These are phyloP conservation scores for Hamamelis virginiana DNA, from an alignment of 164 flowering plant genomes.

Conservation along the genomic window DNA sequence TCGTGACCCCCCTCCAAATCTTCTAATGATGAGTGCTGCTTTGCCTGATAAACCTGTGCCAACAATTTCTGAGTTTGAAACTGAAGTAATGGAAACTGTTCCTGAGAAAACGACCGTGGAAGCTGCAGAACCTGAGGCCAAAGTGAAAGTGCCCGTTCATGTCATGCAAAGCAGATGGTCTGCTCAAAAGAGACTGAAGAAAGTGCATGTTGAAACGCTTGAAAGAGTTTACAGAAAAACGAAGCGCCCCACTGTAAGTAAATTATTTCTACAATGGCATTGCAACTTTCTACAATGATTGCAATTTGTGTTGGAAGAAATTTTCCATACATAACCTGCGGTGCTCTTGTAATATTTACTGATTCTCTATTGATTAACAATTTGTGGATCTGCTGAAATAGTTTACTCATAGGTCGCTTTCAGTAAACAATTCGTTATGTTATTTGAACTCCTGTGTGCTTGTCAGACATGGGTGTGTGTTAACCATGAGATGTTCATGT, in stretches of 20 bases:
- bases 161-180: constrained; percentile 70
- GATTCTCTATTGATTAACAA: not conserved
- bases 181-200: constrained; percentile 82
- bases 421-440: not conserved
- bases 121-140: constrained; percentile 29
- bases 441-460: too few relatives aligned
- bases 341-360: not conserved
- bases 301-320: not conserved
- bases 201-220: constrained; percentile 77
- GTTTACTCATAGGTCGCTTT: not conserved
- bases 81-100: constrained; percentile 25
- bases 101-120: constrained; percentile 23
- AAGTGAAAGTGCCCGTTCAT: constrained; percentile 62
- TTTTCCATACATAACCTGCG: not conserved
- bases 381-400: not conserved
- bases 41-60: constrained; percentile 68
- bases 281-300: not conserved
- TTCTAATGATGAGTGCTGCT: constrained; percentile 76
- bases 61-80: constrained; percentile 31
- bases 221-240: constrained; percentile 77
- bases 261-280: constrained; percentile 1
- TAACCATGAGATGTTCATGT: not conserved
- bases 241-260: constrained; percentile 93
- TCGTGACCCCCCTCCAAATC: constrained; percentile 86
- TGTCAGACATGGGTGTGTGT: too few relatives aligned